Evolutionary conservation across 1,139 yeast genomes (phyloP).

Genomic region (Yamadazyma mexicana): DNA sequence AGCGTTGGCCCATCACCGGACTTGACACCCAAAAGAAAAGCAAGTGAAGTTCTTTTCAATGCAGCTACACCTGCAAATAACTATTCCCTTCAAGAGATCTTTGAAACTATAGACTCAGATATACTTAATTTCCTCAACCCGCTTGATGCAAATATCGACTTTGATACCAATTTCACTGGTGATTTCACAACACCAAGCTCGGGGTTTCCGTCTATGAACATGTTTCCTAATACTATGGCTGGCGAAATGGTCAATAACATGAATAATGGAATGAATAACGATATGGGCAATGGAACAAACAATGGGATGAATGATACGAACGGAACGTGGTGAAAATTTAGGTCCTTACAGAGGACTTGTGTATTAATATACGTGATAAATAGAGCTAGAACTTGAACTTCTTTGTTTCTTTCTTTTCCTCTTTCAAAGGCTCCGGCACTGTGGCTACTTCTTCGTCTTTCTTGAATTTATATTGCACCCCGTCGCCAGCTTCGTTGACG

Average conservation of each 20-base stretch:
- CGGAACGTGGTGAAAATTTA: background rate
- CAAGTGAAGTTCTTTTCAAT: background rate
- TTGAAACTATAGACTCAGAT: slow-evolving; percentile 34
- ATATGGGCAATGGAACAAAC: background rate
- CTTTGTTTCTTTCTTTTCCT: slow-evolving; percentile 3
- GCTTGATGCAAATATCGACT: slow-evolving; percentile 23
- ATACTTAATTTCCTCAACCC: slow-evolving; percentile 29
- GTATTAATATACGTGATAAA: too few species aligned
- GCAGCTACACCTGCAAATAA: slow-evolving; percentile 10
- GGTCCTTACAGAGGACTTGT: too few species aligned
- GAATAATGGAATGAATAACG: background rate
- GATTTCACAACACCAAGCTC: slow-evolving; percentile 4
- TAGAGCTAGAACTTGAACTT: slow-evolving; percentile 11
- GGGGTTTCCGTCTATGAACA: slow-evolving; percentile 3
- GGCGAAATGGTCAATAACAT: background rate
- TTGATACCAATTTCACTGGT: slow-evolving; percentile 11
- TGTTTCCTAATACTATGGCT: slow-evolving; percentile 2
- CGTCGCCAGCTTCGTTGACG: slow-evolving; percentile 6
- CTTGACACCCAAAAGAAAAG: background rate
- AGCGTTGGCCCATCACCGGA: slow-evolving; percentile 2
- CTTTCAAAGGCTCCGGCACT: slow-evolving; percentile 3
- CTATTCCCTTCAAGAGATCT: slow-evolving; percentile 28
- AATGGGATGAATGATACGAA: background rate
- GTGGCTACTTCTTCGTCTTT: slow-evolving; percentile 3
- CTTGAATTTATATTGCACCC: slow-evolving; percentile 22